Percentiles rank a stretch among this genome's conserved stretches.
These are phyloP conservation scores for Termitomyces heimii DNA, from an alignment of 768 basidiomycete genomes.

Conservation along the genomic window DNA sequence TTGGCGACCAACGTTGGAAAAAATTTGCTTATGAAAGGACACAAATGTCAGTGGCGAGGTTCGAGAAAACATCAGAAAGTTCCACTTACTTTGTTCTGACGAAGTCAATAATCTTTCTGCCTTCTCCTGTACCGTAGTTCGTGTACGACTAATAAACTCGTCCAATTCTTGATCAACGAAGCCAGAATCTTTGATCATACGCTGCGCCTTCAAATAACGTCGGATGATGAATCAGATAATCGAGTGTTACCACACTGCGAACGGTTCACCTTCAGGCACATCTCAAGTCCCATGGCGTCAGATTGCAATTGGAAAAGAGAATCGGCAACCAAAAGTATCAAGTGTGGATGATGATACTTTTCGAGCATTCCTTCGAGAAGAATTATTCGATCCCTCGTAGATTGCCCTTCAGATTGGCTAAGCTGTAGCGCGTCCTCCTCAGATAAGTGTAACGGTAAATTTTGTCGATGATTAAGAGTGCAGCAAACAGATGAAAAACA, in stretches of 20 bases:
- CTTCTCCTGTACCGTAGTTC: not conserved
- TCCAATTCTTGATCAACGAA: not conserved
- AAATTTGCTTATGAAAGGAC: not conserved
- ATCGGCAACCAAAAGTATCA: not conserved
- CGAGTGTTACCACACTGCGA: not conserved
- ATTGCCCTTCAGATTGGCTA: not conserved
- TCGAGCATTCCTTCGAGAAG: not conserved
- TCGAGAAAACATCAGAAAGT: not conserved
- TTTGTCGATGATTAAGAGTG: not conserved
- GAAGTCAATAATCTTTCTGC: not conserved
- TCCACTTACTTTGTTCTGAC: not conserved
- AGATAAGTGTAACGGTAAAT: not conserved
- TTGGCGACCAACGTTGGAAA: conserved; percentile 14
- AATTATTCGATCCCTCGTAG: not conserved
- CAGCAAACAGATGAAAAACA: not conserved
- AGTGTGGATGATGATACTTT: not conserved
- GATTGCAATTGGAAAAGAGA: not conserved
- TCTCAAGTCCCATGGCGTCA: not conserved
- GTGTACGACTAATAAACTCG: not conserved
- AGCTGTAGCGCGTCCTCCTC: not conserved
- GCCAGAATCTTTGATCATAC: not conserved
- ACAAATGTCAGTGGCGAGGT: not conserved
- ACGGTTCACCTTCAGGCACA: not conserved
- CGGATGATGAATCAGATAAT: not conserved
- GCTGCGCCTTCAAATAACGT: not conserved